Evolutionary conservation across 2,329 filamentous ascomycete species (phyloP).

Genomic region (Aspergillus tubingensis): DNA sequence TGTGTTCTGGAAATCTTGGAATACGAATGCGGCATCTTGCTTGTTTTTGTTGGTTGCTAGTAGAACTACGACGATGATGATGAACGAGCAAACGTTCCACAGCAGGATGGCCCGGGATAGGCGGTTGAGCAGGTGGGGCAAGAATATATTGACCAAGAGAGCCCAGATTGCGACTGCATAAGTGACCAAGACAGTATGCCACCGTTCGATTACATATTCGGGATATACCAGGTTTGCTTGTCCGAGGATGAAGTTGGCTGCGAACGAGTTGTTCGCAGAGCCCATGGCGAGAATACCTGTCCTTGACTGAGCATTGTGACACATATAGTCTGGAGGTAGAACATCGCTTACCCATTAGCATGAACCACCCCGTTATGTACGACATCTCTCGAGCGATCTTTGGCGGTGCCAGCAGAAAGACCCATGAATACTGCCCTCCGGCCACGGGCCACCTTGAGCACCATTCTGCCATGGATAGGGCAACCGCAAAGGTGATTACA

Average conservation of each 20-base stretch:
- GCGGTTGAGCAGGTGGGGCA: constrained; percentile 53
- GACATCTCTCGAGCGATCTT: constrained; percentile 43
- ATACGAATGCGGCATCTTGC: constrained; percentile 56
- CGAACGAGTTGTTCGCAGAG: constrained; percentile 55
- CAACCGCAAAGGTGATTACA: constrained; percentile 51
- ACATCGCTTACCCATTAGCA: constrained; percentile 34
- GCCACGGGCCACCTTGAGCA: constrained; percentile 56
- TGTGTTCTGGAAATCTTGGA: constrained; percentile 55
- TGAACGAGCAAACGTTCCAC: constrained; percentile 57
- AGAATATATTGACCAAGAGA: constrained; percentile 50
- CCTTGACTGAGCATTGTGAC: constrained; percentile 14
- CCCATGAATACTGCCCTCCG: constrained; percentile 59
- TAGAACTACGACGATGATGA: constrained; percentile 54
- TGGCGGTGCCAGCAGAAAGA: constrained; percentile 55
- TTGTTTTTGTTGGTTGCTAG: constrained; percentile 56
- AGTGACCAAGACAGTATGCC: constrained; percentile 57
- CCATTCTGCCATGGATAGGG: constrained; percentile 59
- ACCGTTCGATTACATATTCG: constrained; percentile 54
- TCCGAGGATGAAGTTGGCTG: constrained; percentile 57
- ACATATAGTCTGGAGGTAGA: too few species aligned
- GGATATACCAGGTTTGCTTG: constrained; percentile 55
- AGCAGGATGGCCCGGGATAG: constrained; percentile 52
- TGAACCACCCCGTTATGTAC: constrained; percentile 49
- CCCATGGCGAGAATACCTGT: constrained; percentile 46
- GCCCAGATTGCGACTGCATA: constrained; percentile 51